Conservation (phyloP, 2,329 filamentous ascomycete species). For the Colletotrichum incanum region DNA sequence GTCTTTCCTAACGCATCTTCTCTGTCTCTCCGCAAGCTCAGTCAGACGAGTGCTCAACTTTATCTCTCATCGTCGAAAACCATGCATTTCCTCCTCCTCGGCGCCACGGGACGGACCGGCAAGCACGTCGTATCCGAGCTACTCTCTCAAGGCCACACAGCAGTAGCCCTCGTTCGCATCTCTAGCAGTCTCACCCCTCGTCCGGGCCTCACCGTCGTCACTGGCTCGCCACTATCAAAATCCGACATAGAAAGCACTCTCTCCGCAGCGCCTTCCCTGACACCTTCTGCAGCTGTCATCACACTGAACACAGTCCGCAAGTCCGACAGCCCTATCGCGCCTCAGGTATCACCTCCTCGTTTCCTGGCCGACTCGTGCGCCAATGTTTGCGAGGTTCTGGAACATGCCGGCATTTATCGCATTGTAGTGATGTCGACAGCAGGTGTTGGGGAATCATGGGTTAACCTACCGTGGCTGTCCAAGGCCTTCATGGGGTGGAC, state of each 20-base stretch:
- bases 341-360: constrained; percentile 56
- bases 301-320: constrained; percentile 58
- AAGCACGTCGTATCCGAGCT: constrained; percentile 58
- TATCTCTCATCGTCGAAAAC: constrained; percentile 19
- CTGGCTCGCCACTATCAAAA: constrained; percentile 16
- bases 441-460: constrained; percentile 57
- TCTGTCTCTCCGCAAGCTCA: neutral
- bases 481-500: constrained; percentile 57
- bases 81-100: constrained; percentile 61
- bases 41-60: neutral
- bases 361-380: constrained; percentile 57
- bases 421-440: constrained; percentile 58
- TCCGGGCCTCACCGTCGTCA: neutral
- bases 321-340: constrained; percentile 58
- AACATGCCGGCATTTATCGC: constrained; percentile 46
- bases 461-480: constrained; percentile 51
- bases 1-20: neutral
- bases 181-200: constrained; percentile 18
- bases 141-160: constrained; percentile 55
- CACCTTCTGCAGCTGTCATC: constrained; percentile 53
- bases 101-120: constrained; percentile 61
- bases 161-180: constrained; percentile 57
- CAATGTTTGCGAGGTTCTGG: constrained; percentile 51
- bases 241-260: neutral
- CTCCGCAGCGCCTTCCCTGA: constrained; percentile 42